Conservation (phyloP, 768 basidiomycete genomes). For the Rhizopogon vulgaris region DNA sequence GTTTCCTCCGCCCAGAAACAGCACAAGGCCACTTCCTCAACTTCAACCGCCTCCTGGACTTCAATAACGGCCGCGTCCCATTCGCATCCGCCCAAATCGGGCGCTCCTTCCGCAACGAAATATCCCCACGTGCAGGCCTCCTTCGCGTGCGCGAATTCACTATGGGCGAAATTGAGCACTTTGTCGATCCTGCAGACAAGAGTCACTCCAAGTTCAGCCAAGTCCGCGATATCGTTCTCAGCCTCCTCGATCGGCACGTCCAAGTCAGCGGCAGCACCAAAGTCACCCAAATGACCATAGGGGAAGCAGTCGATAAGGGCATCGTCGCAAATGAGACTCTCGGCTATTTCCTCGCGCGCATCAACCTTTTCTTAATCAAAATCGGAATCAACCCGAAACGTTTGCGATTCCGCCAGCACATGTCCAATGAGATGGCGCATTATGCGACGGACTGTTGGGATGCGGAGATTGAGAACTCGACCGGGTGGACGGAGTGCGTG, state of each 20-base stretch:
- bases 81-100: slow-evolving; percentile 98
- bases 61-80: slow-evolving; percentile 94
- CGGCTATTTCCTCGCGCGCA: slow-evolving; percentile 94
- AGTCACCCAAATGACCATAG: slow-evolving; percentile 63
- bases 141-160: slow-evolving; percentile 98
- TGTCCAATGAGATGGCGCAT: slow-evolving; percentile 99
- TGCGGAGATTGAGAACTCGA: slow-evolving; percentile 89
- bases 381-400: slow-evolving; percentile 84
- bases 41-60: slow-evolving; percentile 93
- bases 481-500: slow-evolving; percentile 94
- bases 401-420: slow-evolving; percentile 94
- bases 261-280: slow-evolving; percentile 71
- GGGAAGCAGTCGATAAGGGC: slow-evolving; percentile 82
- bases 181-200: slow-evolving; percentile 92
- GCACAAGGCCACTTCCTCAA: slow-evolving; percentile 99
- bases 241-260: slow-evolving; percentile 77
- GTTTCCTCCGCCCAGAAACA: slow-evolving; percentile 95
- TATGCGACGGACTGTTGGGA: slow-evolving; percentile 99
- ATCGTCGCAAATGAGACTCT: slow-evolving; percentile 96
- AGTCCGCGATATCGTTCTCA: slow-evolving; percentile 66
- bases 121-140: slow-evolving; percentile 92
- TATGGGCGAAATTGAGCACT: slow-evolving; percentile 99
- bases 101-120: slow-evolving; percentile 95
- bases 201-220: slow-evolving; percentile 78
- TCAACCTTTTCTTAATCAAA: slow-evolving; percentile 81